Evolutionary conservation across 2,329 filamentous ascomycete genomes (phyloP).

Genomic region (Fusarium chlamydosporum): DNA sequence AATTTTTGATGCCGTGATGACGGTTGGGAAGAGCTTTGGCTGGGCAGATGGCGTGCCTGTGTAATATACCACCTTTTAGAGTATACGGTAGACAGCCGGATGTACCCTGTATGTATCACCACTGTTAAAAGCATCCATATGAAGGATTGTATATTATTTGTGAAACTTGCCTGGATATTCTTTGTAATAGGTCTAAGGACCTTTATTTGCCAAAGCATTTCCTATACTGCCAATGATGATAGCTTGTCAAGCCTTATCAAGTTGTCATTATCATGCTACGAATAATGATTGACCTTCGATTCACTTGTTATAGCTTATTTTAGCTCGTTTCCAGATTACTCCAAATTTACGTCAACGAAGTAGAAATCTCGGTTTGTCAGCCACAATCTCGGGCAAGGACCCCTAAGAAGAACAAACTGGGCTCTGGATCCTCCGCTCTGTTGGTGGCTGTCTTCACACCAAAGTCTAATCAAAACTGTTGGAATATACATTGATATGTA

Average conservation of each 20-base stretch:
- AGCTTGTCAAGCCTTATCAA: not conserved
- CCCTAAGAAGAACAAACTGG: not conserved
- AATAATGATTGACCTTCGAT: not conserved
- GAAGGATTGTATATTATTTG: conserved; percentile 16
- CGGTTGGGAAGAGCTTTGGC: conserved; percentile 38
- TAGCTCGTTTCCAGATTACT: not conserved
- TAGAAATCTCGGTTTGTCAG: not conserved
- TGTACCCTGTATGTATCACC: conserved; percentile 52
- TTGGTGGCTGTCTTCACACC: conserved; percentile 1
- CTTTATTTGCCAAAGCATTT: not conserved
- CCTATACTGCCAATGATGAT: not conserved
- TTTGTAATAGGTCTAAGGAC: not conserved
- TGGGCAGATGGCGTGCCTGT: conserved; percentile 46
- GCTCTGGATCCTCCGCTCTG: not conserved
- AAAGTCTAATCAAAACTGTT: not conserved
- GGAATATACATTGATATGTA: not conserved
- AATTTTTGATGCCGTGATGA: conserved; percentile 26
- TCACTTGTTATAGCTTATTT: not conserved
- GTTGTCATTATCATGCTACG: not conserved
- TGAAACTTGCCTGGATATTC: not conserved
- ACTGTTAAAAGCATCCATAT: conserved; percentile 46
- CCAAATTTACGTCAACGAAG: not conserved
- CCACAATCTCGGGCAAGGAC: not conserved
- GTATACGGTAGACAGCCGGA: conserved; percentile 52
- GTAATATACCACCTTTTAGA: conserved; percentile 54